phyloP scores from a whole-genome alignment of 345 rosid species.

The Rhodamnia argentea region DNA sequence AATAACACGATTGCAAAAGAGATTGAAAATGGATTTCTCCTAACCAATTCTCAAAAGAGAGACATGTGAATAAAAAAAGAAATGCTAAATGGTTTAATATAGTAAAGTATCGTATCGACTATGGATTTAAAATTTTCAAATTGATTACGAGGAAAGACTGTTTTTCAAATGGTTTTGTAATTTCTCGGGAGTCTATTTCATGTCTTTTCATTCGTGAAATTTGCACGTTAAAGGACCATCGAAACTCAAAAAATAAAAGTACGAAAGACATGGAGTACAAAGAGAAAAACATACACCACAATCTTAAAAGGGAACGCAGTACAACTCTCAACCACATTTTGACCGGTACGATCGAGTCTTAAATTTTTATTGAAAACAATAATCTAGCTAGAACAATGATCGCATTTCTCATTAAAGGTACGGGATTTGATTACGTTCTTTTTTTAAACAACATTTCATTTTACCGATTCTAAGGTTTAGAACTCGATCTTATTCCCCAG shows the following conservation, averaged over 20 bases:
- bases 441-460: neutral
- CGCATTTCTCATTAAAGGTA: neutral
- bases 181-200: neutral
- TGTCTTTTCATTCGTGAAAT: neutral
- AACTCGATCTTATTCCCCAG: neutral
- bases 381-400: neutral
- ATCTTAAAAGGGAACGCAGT: neutral
- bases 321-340: neutral
- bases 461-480: fast-evolving
- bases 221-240: fast-evolving
- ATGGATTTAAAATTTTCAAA: neutral
- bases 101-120: neutral
- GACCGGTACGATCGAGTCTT: neutral
- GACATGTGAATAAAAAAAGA: no score
- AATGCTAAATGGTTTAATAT: neutral
- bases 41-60: neutral
- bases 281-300: neutral
- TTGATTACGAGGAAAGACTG: no score
- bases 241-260: neutral
- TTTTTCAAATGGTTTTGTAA: neutral
- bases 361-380: neutral
- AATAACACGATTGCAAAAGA: neutral
- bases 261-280: neutral
- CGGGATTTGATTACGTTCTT: neutral
- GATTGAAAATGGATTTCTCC: neutral